A percentile compares a stretch with the other conserved stretches of the same genome.
phyloP scores from a whole-genome alignment of 352 stramenopile genomes.

The Phytophthora cactorum region DNA sequence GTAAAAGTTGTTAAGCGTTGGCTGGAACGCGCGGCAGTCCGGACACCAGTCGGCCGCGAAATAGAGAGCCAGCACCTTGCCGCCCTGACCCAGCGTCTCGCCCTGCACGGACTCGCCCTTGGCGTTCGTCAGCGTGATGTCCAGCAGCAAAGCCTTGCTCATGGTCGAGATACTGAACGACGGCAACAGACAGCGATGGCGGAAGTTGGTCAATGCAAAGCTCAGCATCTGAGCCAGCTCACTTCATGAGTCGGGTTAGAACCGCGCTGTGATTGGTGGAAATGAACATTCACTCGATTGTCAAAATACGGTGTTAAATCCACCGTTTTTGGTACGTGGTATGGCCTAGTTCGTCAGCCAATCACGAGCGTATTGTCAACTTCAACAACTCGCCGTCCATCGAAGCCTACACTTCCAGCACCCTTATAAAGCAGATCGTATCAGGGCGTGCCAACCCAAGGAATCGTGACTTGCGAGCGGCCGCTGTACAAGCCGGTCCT shows the following conservation, averaged over 20 bases:
- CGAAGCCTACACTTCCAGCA: too few relatives aligned
- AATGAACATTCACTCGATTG: background rate
- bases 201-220: conserved; percentile 13
- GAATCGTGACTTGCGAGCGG: conserved; percentile 5
- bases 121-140: conserved; percentile 62
- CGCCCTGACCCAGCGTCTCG: conserved; percentile 47
- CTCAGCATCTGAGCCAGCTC: too few relatives aligned
- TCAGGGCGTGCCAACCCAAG: background rate
- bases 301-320: background rate
- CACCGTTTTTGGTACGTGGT: background rate
- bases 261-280: conserved; percentile 10
- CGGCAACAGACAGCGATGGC: background rate
- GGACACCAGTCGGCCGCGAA: conserved; percentile 88
- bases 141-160: conserved; percentile 54
- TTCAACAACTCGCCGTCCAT: conserved; percentile 18
- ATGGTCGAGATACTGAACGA: conserved; percentile 28
- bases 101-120: conserved; percentile 50
- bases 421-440: too few relatives aligned
- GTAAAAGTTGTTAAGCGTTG: conserved; percentile 79
- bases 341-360: conserved; percentile 13
- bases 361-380: conserved; percentile 2
- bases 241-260: background rate
- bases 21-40: conserved; percentile 83
- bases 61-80: conserved; percentile 76
- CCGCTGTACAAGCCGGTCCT: conserved; percentile 9